Percentiles rank a stretch among this genome's conserved stretches.
Conservation (phyloP, 768 basidiomycete genomes). For the Lactarius vividus region DNA sequence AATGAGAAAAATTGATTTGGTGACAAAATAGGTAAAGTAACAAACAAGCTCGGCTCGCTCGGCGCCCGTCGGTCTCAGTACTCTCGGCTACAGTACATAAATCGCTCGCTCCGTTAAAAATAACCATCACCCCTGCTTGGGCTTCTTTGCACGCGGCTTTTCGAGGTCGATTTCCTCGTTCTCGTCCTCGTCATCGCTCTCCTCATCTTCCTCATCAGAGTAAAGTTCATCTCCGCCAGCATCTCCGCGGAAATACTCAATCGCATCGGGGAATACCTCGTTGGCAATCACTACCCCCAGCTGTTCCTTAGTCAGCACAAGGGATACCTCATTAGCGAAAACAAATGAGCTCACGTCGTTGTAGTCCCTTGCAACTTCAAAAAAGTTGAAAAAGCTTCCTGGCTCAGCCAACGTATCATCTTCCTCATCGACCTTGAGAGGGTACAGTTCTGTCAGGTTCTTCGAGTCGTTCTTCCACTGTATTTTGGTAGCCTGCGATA, state of each 20-base stretch:
- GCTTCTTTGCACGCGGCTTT: constrained; percentile 76
- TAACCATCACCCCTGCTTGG: constrained; percentile 48
- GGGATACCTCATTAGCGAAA: neutral
- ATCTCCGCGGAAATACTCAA: constrained; percentile 78
- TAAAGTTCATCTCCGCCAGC: constrained; percentile 57
- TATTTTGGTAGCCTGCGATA: constrained; percentile 59
- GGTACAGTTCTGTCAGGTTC: constrained; percentile 76
- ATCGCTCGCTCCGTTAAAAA: neutral
- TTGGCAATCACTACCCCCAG: constrained; percentile 69
- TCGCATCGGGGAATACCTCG: constrained; percentile 77
- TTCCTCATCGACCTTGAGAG: constrained; percentile 57
- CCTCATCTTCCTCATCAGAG: constrained; percentile 63
- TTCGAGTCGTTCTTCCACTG: constrained; percentile 79
- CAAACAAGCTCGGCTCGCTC: neutral
- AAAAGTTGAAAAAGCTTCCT: constrained; percentile 89
- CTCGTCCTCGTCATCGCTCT: constrained; percentile 74
- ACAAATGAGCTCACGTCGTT: constrained; percentile 55
- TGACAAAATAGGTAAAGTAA: neutral
- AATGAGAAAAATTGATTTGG: neutral
- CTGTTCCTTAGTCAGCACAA: constrained; percentile 38
- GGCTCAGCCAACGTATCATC: constrained; percentile 63
- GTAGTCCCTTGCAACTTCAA: constrained; percentile 63
- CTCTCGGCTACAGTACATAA: constrained; percentile 1
- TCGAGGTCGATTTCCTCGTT: constrained; percentile 82
- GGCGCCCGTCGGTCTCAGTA: neutral